Percentiles rank a stretch among this genome's conserved stretches.
Evolutionary conservation across 2,329 filamentous ascomycete species (phyloP).

Genomic region (Chrysoporthe deuterocubensis): DNA sequence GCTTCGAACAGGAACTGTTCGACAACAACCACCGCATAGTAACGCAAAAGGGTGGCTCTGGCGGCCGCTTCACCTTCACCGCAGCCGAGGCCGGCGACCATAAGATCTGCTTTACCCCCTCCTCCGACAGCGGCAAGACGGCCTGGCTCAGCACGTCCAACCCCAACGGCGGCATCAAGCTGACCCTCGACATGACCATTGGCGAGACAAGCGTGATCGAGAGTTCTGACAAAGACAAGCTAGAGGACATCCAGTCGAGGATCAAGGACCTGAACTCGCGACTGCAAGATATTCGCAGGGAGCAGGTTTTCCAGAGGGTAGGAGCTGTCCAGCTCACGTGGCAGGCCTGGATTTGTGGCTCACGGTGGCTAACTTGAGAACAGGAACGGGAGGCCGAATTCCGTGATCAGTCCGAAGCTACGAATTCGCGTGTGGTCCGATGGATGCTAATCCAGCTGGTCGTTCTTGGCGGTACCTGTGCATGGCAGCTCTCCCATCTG

Average conservation of each 20-base stretch:
- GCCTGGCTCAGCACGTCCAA: constrained; percentile 72
- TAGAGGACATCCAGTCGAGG: constrained; percentile 85
- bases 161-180: constrained; percentile 76
- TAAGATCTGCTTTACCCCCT: constrained; percentile 90
- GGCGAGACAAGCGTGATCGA: constrained; percentile 94
- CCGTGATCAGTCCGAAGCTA: constrained; percentile 93
- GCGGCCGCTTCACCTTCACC: constrained; percentile 92
- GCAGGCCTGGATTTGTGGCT: neutral
- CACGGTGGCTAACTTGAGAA: constrained; percentile 17
- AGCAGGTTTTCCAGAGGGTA: constrained; percentile 96
- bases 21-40: constrained; percentile 98
- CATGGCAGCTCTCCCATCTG: constrained; percentile 96
- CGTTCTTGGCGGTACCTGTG: constrained; percentile 84
- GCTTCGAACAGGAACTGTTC: constrained; percentile 72
- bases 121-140: constrained; percentile 68
- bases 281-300: constrained; percentile 84
- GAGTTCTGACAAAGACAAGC: constrained; percentile 90
- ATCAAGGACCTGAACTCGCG: constrained; percentile 88
- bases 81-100: constrained; percentile 95
- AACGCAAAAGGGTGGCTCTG: constrained; percentile 74
- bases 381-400: constrained; percentile 98
- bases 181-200: constrained; percentile 89
- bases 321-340: constrained; percentile 32
- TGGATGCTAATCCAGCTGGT: constrained; percentile 92
- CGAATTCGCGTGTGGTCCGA: constrained; percentile 87